Evolutionary conservation across 208 protist genomes (phyloP).

Genomic region (Leishmania aethiopica): DNA sequence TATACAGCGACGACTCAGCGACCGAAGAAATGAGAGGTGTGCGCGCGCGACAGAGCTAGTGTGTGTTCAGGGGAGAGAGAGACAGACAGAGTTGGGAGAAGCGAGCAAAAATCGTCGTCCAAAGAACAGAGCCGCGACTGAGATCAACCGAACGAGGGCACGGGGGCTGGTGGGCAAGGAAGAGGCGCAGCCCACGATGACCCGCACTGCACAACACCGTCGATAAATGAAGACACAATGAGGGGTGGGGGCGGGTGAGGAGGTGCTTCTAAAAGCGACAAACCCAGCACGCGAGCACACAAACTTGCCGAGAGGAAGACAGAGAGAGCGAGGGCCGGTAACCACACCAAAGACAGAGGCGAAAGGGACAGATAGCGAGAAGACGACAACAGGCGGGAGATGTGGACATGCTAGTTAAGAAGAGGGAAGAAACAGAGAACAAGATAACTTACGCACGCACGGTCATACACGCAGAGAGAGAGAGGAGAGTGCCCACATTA

Average conservation of each 20-base stretch:
- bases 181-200: background rate
- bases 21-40: background rate
- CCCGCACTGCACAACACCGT: background rate
- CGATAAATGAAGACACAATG: background rate
- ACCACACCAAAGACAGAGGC: background rate
- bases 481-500: background rate
- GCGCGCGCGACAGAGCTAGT: background rate
- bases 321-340: background rate
- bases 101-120: background rate
- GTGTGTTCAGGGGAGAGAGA: background rate
- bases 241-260: background rate
- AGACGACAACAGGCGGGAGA: background rate
- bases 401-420: background rate
- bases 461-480: background rate
- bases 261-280: background rate
- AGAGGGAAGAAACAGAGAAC: background rate
- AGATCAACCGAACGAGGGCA: background rate
- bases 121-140: background rate
- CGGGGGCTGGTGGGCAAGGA: background rate
- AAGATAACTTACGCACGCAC: background rate
- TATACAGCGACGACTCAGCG: background rate
- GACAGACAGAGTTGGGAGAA: background rate
- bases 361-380: background rate
- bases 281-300: background rate
- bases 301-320: background rate